Evolutionary conservation across 179 eudicot species (phyloP), one percentile per base, ranked within the genome.

Genomic region (Beta lomatogona): DNA sequence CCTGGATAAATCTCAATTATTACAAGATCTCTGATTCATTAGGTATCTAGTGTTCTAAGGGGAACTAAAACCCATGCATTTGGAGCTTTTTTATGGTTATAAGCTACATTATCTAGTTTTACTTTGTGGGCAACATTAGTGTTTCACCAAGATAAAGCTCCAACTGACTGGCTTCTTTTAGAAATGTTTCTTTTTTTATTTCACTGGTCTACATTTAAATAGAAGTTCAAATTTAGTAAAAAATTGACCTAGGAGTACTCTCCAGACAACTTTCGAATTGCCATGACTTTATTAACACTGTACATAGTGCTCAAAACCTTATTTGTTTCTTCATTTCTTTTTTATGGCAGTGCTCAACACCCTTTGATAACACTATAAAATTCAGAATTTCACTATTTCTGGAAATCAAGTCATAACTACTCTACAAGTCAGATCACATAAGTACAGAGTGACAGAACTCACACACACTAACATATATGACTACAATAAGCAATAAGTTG

Each of bases 401-500:
- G 2, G 21, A 60, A 52, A 80, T 74, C 41, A 6, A 18, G 53
- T 55, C 66, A 57, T 44, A 7, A 58, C 14, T 31, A 50, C 52
- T n/a, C n/a, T n/a, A n/a, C n/a, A n/a, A n/a, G n/a, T n/a, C 31
- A 45, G 41, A 46, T 25, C 31, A 50, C 73, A 9, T 44, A 65
- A 19, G 1, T 11, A 41, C 55, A 14, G n/a, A 73, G 13, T 13
- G 25, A 13, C 25, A 12, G 18, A 75, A 3, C 25, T 36, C 53
- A 41, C 9, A 11, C 52, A 3, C 25, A 76, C 63, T 45, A 19
- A 68, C 58, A 15, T 46, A 66, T 59, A 12, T 19, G 45, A 48
- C 45, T 61, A 66, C 25, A 69, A 76, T 70, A 45, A 25, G 80
- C 77, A 76, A 76, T 71, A 55, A 73, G 66, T 66, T 77, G 21